Conservation (phyloP, 768 basidiomycete genomes). For the Leccinum rimulosum region DNA sequence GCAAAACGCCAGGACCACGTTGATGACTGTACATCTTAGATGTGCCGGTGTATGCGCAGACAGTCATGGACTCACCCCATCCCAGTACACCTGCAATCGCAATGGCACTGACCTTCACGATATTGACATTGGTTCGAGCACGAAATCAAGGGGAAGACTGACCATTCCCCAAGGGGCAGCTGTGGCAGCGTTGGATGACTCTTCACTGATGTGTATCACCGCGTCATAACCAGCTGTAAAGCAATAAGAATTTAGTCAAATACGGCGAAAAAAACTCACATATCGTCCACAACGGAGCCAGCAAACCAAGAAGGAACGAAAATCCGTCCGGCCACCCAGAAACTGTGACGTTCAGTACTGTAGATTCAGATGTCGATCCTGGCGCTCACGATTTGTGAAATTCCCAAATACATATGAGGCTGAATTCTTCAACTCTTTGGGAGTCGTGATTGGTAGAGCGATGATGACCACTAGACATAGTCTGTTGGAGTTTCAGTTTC, state of each 20-base stretch:
- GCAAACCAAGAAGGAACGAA: conserved; percentile 46
- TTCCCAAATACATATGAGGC: conserved; percentile 59
- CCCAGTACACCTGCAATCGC: conserved; percentile 45
- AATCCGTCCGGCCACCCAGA: conserved; percentile 44
- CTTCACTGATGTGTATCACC: conserved; percentile 50
- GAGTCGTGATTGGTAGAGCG: conserved; percentile 60
- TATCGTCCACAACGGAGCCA: conserved; percentile 48
- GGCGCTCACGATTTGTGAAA: conserved; percentile 50
- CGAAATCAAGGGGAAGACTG: conserved; percentile 5
- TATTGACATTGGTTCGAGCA: neutral
- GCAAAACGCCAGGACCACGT: conserved; percentile 52
- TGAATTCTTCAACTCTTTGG: conserved; percentile 54
- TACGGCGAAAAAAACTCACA: conserved; percentile 21
- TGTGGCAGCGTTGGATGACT: conserved; percentile 50
- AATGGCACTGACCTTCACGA: conserved; percentile 33
- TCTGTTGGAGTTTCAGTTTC: conserved; percentile 3
- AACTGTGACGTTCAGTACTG: conserved; percentile 17
- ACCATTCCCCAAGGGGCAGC: conserved; percentile 60
- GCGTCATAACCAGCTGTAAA: conserved; percentile 43
- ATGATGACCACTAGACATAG: conserved; percentile 40
- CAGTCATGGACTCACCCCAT: conserved; percentile 31
- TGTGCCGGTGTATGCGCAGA: neutral
- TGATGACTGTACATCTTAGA: conserved; percentile 35
- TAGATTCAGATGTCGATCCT: neutral
- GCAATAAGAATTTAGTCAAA: neutral